A percentile compares a stretch with the other conserved stretches of the same genome.
Conservation (phyloP, 805 yeast genomes). For the Metschnikowia dekortorum region DNA sequence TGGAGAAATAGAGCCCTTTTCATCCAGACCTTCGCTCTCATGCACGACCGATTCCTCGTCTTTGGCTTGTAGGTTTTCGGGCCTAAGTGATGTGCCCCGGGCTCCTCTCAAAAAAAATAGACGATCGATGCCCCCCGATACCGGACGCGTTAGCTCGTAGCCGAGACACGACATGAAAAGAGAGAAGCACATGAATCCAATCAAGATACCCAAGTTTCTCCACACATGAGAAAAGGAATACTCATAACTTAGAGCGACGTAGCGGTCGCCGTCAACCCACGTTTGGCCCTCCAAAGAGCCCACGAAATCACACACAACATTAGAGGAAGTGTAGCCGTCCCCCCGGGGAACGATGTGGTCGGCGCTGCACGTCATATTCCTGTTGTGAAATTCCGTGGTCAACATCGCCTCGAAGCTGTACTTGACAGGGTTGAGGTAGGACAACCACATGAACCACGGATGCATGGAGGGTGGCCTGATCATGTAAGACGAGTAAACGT, state of each 20-base stretch:
- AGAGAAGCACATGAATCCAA: slow-evolving; percentile 38
- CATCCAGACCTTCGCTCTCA: too few relatives aligned
- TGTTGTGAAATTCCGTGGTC: slow-evolving; percentile 24
- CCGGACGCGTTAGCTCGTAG: neutral
- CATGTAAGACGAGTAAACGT: slow-evolving; percentile 48
- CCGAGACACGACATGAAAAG: slow-evolving; percentile 30
- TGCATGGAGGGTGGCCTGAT: slow-evolving; percentile 34
- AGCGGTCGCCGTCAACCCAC: slow-evolving; percentile 24
- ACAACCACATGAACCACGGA: slow-evolving; percentile 31
- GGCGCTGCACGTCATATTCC: slow-evolving; percentile 16
- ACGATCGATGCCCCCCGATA: neutral
- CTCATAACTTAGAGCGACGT: slow-evolving; percentile 36
- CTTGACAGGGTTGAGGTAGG: slow-evolving; percentile 31
- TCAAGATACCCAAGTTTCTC: slow-evolving; percentile 59
- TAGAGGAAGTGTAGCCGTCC: slow-evolving; percentile 14
- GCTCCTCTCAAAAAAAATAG: neutral
- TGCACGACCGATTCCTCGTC: slow-evolving; percentile 24
- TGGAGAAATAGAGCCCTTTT: too few relatives aligned
- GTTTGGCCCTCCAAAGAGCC: slow-evolving; percentile 16
- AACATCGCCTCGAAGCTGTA: slow-evolving; percentile 25
- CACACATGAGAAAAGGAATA: slow-evolving; percentile 41
- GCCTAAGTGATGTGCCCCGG: neutral
- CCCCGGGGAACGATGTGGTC: slow-evolving; percentile 19
- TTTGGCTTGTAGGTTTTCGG: slow-evolving; percentile 43
- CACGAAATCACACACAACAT: slow-evolving; percentile 17